Evolutionary conservation across 148 eudicot species (phyloP).

Genomic region (Silene latifolia): DNA sequence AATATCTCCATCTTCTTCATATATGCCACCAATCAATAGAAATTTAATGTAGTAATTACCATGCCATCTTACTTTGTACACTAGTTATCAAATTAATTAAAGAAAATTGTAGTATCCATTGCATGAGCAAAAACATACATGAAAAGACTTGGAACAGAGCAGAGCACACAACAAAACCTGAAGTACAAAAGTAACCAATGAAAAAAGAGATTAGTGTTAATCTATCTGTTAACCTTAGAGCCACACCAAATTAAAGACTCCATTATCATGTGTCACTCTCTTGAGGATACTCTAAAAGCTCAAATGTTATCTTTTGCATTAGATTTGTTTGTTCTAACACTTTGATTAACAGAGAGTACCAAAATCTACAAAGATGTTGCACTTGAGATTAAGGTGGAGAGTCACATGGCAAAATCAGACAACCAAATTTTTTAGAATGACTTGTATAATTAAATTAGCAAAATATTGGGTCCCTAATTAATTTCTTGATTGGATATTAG

Average conservation of each 20-base stretch:
- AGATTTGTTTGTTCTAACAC: slow-evolving; percentile 18
- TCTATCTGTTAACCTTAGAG: slow-evolving; percentile 11
- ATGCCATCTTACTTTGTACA: too few species aligned
- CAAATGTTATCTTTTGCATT: slow-evolving; percentile 1
- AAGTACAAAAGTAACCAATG: slow-evolving; percentile 19
- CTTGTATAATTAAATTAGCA: slow-evolving; percentile 16
- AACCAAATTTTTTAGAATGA: slow-evolving; percentile 24
- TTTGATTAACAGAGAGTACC: slow-evolving; percentile 1
- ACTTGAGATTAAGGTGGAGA: too few species aligned
- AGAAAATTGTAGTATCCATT: neutral
- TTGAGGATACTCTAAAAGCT: slow-evolving; percentile 6
- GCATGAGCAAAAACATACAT: neutral
- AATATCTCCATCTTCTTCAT: too few species aligned
- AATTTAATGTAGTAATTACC: too few species aligned
- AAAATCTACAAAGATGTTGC: slow-evolving; percentile 15
- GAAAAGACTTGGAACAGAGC: slow-evolving; percentile 20
- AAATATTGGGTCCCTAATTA: slow-evolving; percentile 18
- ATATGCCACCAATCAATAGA: too few species aligned
- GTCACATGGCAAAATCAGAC: slow-evolving; percentile 30
- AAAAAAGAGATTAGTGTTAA: slow-evolving; percentile 16
- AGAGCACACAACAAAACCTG: slow-evolving; percentile 10
- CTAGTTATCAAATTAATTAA: neutral
- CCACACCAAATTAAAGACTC: slow-evolving; percentile 1
- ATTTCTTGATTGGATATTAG: too few species aligned
- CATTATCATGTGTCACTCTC: slow-evolving; percentile 12